A percentile compares a stretch with the other conserved stretches of the same genome.
phyloP scores from a whole-genome alignment of 83 land plant species.

The Picea abies region DNA sequence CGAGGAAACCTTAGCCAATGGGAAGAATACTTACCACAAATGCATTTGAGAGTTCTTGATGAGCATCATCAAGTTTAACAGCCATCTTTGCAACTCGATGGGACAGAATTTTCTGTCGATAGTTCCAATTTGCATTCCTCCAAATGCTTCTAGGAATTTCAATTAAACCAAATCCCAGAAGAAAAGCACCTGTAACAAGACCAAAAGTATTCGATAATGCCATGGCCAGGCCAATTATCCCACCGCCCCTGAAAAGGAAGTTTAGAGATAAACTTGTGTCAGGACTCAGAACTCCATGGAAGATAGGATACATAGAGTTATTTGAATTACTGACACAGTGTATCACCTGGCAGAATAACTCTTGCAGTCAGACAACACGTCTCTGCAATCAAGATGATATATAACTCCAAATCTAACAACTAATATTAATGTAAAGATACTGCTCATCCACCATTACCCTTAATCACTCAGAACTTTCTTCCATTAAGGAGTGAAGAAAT shows the following conservation, averaged over 20 bases:
- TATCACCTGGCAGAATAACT: too few relatives aligned
- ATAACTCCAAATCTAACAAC: too few relatives aligned
- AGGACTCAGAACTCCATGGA: neutral
- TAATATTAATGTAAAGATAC: too few relatives aligned
- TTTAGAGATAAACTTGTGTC: neutral
- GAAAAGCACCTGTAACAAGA: conserved; percentile 98
- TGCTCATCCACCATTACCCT: too few relatives aligned
- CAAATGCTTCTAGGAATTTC: conserved; percentile 97
- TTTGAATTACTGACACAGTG: too few relatives aligned
- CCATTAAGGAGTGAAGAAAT: too few relatives aligned
- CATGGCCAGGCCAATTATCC: conserved; percentile 88
- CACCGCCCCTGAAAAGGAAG: conserved; percentile 45
- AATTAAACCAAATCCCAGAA: conserved; percentile 95
- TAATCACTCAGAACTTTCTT: too few relatives aligned
- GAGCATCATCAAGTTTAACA: conserved; percentile 98
- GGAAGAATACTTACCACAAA: conserved; percentile 71
- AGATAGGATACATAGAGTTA: neutral
- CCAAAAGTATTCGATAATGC: conserved; percentile 98
- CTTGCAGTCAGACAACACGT: too few relatives aligned
- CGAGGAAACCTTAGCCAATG: neutral
- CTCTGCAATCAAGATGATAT: too few relatives aligned
- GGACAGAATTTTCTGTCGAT: conserved; percentile 88
- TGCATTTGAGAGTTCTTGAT: conserved; percentile 97
- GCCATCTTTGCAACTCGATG: conserved; percentile 94
- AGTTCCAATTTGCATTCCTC: conserved; percentile 95